phyloP scores from a whole-genome alignment of 2,329 filamentous ascomycete genomes.

The Dissoconium aciculare region DNA sequence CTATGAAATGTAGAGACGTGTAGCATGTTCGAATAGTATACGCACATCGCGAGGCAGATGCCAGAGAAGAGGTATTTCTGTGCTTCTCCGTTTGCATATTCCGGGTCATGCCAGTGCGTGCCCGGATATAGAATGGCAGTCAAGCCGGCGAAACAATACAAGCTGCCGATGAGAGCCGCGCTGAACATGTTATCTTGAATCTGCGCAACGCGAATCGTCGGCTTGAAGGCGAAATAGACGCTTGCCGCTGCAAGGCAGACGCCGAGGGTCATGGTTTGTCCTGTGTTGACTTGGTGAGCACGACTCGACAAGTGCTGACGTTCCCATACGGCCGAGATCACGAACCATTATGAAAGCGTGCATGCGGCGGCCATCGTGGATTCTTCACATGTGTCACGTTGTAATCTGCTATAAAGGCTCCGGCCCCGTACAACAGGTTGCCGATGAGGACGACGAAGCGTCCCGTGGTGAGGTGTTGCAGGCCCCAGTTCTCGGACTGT shows the following conservation, averaged over 20 bases:
- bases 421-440: constrained; percentile 21
- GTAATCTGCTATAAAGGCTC: constrained; percentile 24
- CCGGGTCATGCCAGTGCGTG: constrained; percentile 24
- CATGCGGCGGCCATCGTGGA: constrained; percentile 1
- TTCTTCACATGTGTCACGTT: constrained; percentile 34
- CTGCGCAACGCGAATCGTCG: constrained; percentile 4
- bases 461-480: constrained; percentile 14
- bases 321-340: constrained; percentile 37
- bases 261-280: constrained; percentile 37
- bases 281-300: too few relatives aligned
- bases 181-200: constrained; percentile 16
- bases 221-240: constrained; percentile 25
- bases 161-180: constrained; percentile 26
- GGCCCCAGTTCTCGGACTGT: neutral
- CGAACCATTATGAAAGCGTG: neutral
- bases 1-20: too few relatives aligned
- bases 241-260: constrained; percentile 26
- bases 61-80: constrained; percentile 23
- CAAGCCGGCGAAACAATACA: constrained; percentile 33
- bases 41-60: constrained; percentile 16
- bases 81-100: constrained; percentile 28
- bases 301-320: constrained; percentile 39
- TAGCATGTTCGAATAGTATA: too few relatives aligned
- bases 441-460: constrained; percentile 20
- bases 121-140: constrained; percentile 34